phyloP scores from a whole-genome alignment of 768 basidiomycete species.

The Boletus reticuloceps region DNA sequence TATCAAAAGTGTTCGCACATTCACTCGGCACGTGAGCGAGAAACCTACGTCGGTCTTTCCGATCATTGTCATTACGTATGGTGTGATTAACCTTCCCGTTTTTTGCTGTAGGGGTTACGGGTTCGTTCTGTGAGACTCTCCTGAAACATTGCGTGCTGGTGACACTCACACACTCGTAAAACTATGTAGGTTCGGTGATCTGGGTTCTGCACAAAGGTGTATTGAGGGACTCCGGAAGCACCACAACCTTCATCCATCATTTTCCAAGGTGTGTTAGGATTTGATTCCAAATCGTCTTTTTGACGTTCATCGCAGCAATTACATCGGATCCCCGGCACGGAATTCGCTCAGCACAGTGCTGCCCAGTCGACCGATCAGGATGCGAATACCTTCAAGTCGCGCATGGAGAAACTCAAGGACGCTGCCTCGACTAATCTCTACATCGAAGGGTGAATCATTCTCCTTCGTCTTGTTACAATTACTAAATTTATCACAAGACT shows the following conservation, averaged over 20 bases:
- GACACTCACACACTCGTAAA: not conserved
- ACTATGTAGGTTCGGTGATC: conserved; percentile 55
- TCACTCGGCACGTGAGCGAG: conserved; percentile 79
- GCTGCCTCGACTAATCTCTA: conserved; percentile 71
- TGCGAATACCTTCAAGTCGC: conserved; percentile 60
- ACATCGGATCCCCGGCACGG: conserved; percentile 82
- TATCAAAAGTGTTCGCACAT: conserved; percentile 77
- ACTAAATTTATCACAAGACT: conserved; percentile 38
- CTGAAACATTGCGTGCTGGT: not conserved
- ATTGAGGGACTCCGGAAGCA: conserved; percentile 68
- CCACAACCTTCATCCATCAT: conserved; percentile 80
- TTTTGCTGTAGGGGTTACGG: conserved; percentile 61
- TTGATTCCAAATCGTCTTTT: not conserved
- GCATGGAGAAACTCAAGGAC: conserved; percentile 75
- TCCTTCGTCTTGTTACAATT: not conserved
- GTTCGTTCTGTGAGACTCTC: conserved; percentile 65
- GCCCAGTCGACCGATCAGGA: conserved; percentile 29
- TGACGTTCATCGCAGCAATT: conserved; percentile 41
- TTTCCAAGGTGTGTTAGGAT: conserved; percentile 63
- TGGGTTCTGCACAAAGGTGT: conserved; percentile 71
- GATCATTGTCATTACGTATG: not conserved
- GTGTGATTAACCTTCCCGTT: not conserved
- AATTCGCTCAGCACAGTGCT: conserved; percentile 44
- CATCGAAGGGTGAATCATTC: conserved; percentile 59
- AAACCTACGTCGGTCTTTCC: conserved; percentile 45